phyloP scores from a whole-genome alignment of 805 yeast genomes.

The Sungouiella blattae region DNA sequence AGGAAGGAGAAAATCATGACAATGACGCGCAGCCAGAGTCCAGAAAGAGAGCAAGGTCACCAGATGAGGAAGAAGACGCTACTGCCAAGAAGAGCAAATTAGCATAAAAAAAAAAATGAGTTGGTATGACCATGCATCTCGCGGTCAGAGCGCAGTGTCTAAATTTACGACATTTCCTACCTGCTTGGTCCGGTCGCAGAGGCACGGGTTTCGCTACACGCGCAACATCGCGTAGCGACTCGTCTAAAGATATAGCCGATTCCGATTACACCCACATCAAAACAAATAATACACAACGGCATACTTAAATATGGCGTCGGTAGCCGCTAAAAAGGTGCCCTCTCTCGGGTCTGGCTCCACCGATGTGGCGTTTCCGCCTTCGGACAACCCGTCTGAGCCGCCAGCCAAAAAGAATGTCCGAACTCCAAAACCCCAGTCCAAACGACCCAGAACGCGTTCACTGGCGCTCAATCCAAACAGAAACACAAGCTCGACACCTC shows the following conservation, averaged over 20 bases:
- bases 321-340: neutral
- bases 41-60: conserved; percentile 2
- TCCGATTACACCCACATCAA: no score
- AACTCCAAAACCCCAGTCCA: neutral
- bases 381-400: neutral
- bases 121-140: no score
- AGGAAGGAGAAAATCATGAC: conserved; percentile 1
- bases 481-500: neutral
- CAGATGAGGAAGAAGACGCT: neutral
- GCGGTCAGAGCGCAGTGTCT: no score
- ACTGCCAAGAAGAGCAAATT: neutral
- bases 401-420: conserved; percentile 2
- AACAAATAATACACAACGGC: no score
- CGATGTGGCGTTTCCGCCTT: neutral
- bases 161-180: no score
- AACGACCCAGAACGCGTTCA: conserved; percentile 13
- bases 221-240: no score
- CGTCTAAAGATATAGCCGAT: no score
- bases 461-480: conserved; percentile 4
- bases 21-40: conserved; percentile 1
- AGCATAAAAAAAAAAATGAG: no score
- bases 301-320: neutral
- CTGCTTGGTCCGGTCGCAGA: no score
- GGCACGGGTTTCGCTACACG: no score
- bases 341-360: neutral